These are phyloP conservation scores for Debaryomycetaceae sp. DNA, from an alignment of 1,139 yeast genomes.

Conservation along the genomic window DNA sequence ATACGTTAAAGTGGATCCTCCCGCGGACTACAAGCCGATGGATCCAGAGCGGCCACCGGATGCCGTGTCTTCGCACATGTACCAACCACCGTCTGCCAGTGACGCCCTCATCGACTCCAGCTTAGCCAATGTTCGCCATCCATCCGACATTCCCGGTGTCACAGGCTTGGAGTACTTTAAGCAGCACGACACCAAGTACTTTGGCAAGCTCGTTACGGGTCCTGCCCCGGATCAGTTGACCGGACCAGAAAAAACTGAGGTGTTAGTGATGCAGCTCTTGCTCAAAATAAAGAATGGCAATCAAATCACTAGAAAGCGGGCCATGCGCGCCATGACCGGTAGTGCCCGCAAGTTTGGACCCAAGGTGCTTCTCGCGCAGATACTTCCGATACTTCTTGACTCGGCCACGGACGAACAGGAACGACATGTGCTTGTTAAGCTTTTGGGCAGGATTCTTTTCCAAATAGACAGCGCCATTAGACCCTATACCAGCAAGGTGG, in stretches of 20 bases:
- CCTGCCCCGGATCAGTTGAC: conserved; percentile 22
- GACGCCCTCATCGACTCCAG: conserved; percentile 10
- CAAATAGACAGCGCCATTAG: conserved; percentile 54
- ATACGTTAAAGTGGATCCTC: conserved; percentile 36
- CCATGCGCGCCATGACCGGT: conserved; percentile 59
- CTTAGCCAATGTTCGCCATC: conserved; percentile 20
- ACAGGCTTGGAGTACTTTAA: conserved; percentile 50
- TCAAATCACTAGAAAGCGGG: conserved; percentile 54
- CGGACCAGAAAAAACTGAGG: conserved; percentile 46
- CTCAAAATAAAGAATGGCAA: conserved; percentile 72
- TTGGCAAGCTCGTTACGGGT: conserved; percentile 46
- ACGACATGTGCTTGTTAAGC: conserved; percentile 69
- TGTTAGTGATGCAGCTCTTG: conserved; percentile 52
- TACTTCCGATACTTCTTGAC: conserved; percentile 68
- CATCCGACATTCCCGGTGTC: conserved; percentile 55
- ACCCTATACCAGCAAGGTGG: conserved; percentile 65
- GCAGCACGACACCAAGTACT: conserved; percentile 62
- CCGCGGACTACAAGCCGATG: conserved; percentile 33
- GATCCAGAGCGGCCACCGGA: conserved; percentile 19
- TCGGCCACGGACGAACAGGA: conserved; percentile 71
- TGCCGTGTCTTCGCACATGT: conserved; percentile 14
- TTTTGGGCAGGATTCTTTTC: conserved; percentile 57
- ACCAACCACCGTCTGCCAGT: conserved; percentile 17
- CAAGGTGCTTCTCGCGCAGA: conserved; percentile 50
- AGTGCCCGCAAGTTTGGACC: conserved; percentile 63